These are phyloP conservation scores for Bruguiera parviflora DNA, from an alignment of 345 rosid species.

Conservation along the genomic window DNA sequence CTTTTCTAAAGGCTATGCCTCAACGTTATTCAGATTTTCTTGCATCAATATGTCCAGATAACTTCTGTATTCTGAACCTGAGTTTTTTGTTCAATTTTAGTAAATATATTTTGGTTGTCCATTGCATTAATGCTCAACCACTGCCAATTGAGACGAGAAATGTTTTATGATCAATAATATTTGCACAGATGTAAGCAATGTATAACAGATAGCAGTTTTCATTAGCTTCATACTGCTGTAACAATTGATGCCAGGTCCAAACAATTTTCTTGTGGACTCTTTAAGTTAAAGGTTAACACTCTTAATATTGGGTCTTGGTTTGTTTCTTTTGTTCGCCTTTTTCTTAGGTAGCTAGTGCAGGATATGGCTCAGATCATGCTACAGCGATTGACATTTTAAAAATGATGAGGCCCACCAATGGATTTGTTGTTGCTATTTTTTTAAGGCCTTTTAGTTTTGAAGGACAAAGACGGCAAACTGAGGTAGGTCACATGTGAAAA, in stretches of 20 bases:
- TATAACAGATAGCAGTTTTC: neutral
- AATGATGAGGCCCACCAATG: conserved; percentile 45
- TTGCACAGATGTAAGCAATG: too few species aligned
- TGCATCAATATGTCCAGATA: too few species aligned
- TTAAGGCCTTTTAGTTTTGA: conserved; percentile 91
- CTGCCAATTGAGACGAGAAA: too few species aligned
- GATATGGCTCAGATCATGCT: conserved; percentile 66
- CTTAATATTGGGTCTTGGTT: neutral
- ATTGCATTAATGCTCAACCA: too few species aligned
- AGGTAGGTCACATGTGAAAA: conserved; percentile 44
- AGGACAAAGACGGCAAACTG: conserved; percentile 77
- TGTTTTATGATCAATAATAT: too few species aligned
- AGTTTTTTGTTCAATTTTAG: too few species aligned
- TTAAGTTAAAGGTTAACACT: neutral
- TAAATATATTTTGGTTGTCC: too few species aligned
- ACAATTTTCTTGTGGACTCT: neutral
- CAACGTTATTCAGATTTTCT: too few species aligned
- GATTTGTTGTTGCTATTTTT: conserved; percentile 60
- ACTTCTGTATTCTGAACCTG: too few species aligned
- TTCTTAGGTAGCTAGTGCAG: conserved; percentile 69
- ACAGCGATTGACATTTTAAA: conserved; percentile 61
- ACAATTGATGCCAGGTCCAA: neutral
- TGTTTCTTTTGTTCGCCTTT: conserved; percentile 12
- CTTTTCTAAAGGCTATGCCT: too few species aligned
- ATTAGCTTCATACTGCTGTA: neutral